Base-by-base conservation (phyloP, 495 filamentous ascomycete genomes). In the Neurospora tetraspora region DNA sequence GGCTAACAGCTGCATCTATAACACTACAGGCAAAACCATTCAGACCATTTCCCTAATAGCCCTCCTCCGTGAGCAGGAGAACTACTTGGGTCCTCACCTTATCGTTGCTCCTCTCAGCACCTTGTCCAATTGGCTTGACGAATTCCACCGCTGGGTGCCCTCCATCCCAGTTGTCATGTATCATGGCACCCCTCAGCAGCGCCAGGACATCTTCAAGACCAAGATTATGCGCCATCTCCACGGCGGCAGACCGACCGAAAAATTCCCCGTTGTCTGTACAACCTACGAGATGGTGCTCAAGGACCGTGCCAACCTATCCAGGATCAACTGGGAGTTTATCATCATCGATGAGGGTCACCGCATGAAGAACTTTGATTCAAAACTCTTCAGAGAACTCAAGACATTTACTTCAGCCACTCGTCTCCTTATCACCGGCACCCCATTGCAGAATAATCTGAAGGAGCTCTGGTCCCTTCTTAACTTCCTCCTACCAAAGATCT, bases 331-430 rank as follows among this genome's bases (percentile, higher is more conserved):
- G 96, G 93, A 94, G 70, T 97, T 96, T 79, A 97, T 99, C 76
- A 93, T 98, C 76, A 97, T 99, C 78, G 96, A 99, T 77, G 96
- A 99, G 83, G 96, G 96, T 2, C 96, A 99, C 79, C 92, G 96
- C 7, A 88, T 99, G 85, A 99, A 99, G 84, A 99, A 99, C 73
- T 92, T 97, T 78, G 92, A 99, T 75, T 96, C 94, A 70, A 92
- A 92, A 75, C 87, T 99, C 5, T 96, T 98, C 75, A 89, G 91
- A 65, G 93, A 96, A 72, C 82, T 99, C 1, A 90, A 94, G 74
- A 89, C 90, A 0, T 98, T 98, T 78, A 90, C 89, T 31, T 97
- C 95, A 0, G 92, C 94, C 3, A 97, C 95, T 72, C 87, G 96
- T 68, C 88, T 98, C 0, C 88, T 99, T 3, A 95, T 99, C 71